A percentile compares a stretch with the other conserved stretches of the same genome.
Conservation (phyloP, 2,329 filamentous ascomycete genomes). For the Hymenotorrendiella dingleyae region DNA sequence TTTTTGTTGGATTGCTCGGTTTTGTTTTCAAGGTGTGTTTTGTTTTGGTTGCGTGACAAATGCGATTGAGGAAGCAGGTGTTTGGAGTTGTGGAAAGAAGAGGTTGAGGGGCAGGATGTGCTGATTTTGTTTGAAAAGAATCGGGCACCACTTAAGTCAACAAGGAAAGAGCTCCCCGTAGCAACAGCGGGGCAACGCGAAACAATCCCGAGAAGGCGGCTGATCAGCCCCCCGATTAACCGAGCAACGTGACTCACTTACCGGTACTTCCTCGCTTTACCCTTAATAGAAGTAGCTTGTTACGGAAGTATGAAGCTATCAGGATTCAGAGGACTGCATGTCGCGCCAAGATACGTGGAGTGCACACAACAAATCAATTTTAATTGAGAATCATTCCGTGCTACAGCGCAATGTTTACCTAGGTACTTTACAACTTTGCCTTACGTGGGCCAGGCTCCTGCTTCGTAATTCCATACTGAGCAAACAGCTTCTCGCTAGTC, state of each 20-base stretch:
- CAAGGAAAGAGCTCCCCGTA: not conserved
- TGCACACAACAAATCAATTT: no score
- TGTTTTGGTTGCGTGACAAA: no score
- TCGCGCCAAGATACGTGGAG: no score
- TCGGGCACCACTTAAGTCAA: constrained; percentile 3
- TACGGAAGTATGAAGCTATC: no score
- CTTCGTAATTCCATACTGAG: constrained; percentile 45
- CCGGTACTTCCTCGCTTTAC: no score
- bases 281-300: no score
- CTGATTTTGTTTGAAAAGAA: constrained; percentile 6
- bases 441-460: constrained; percentile 24
- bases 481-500: constrained; percentile 61
- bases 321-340: no score
- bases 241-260: constrained; percentile 1
- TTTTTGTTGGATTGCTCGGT: not conserved
- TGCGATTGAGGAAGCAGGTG: not conserved
- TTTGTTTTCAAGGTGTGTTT: not conserved
- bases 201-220: not conserved
- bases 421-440: constrained; percentile 29
- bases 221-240: constrained; percentile 1
- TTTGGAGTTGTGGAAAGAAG: not conserved
- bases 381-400: no score
- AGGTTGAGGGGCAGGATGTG: not conserved
- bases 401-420: no score
- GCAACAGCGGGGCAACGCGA: constrained; percentile 6